Percentiles rank a stretch among this genome's conserved stretches.
phyloP scores from a whole-genome alignment of 106 monocot genomes.

The Acanthochlamys bracteata region DNA sequence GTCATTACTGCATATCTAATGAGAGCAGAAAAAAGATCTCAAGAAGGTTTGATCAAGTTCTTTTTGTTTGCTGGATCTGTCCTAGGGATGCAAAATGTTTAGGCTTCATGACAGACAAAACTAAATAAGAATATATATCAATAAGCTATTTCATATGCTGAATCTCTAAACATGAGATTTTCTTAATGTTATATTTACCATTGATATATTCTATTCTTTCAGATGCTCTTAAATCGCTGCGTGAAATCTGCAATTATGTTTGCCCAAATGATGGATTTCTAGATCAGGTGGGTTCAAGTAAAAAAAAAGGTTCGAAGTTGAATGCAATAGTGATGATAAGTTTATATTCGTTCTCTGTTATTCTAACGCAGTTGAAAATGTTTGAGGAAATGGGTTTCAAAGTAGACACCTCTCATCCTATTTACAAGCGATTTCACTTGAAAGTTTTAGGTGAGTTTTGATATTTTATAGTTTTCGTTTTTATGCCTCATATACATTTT shows the following conservation, averaged over 20 bases:
- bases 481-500: too few relatives aligned
- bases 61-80: not conserved
- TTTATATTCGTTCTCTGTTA: constrained; percentile 2
- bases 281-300: constrained; percentile 53
- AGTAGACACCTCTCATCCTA: constrained; percentile 59
- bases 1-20: constrained; percentile 88
- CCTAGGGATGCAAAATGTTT: not conserved
- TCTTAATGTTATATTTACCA: not conserved
- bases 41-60: constrained; percentile 59
- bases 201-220: constrained; percentile 19
- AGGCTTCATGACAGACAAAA: not conserved
- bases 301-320: too few relatives aligned
- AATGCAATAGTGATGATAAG: constrained; percentile 1
- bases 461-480: too few relatives aligned
- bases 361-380: constrained; percentile 70
- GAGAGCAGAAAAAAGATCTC: constrained; percentile 86
- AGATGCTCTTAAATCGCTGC: constrained; percentile 83
- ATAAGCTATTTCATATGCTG: not conserved
- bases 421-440: constrained; percentile 84
- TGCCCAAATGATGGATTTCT: constrained; percentile 98
- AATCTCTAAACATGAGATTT: not conserved
- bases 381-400: constrained; percentile 93
- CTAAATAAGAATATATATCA: not conserved
- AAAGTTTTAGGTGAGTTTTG: constrained; percentile 71
- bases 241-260: constrained; percentile 41